phyloP scores from a whole-genome alignment of 1,139 yeast genomes.

The Hyphopichia burtonii region DNA sequence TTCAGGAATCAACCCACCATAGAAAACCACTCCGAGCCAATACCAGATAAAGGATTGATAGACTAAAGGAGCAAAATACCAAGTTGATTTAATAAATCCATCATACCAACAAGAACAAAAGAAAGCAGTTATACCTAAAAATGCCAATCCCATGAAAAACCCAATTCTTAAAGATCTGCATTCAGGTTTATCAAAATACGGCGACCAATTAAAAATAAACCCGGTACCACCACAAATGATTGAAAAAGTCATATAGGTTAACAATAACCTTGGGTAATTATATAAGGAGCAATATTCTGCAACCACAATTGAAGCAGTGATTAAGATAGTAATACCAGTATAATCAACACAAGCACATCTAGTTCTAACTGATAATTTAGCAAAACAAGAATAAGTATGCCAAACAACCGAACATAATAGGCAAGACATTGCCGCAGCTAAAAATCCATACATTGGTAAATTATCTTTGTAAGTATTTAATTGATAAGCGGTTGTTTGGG shows the following conservation, averaged over 20 bases:
- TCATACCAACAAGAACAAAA: slow-evolving; percentile 55
- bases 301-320: slow-evolving; percentile 86
- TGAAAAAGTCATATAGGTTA: slow-evolving; percentile 59
- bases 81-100: slow-evolving; percentile 52
- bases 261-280: slow-evolving; percentile 51
- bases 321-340: slow-evolving; percentile 87
- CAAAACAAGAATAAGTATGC: slow-evolving; percentile 90
- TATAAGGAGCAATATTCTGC: slow-evolving; percentile 81
- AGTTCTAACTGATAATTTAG: slow-evolving; percentile 60
- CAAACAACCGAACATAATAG: slow-evolving; percentile 75
- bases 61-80: slow-evolving; percentile 59
- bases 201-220: slow-evolving; percentile 83
- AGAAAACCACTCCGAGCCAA: slow-evolving; percentile 78
- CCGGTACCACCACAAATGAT: slow-evolving; percentile 69
- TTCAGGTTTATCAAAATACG: slow-evolving; percentile 84
- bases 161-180: slow-evolving; percentile 75
- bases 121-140: slow-evolving; percentile 69
- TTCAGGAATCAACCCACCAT: slow-evolving; percentile 88
- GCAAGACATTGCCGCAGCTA: slow-evolving; percentile 75
- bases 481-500: slow-evolving; percentile 45
- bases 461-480: slow-evolving; percentile 48
- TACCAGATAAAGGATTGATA: slow-evolving; percentile 72
- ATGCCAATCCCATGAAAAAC: slow-evolving; percentile 81
- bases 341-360: slow-evolving; percentile 92
- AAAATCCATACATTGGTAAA: slow-evolving; percentile 58